Percentiles rank a stretch among this genome's conserved stretches.
Conservation (phyloP, 129 eudicot genomes). For the carrot (Daucus carota) region DH1_v3.0 NC_030385.2:1697501-1698000, state of each 20-base stretch:
- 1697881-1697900: background rate
- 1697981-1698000: background rate
- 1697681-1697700: background rate
- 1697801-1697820: background rate
- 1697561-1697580: slow-evolving; percentile 34
- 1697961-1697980: background rate
- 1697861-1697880: background rate
- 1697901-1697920: background rate
- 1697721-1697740: background rate
- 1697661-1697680: background rate
- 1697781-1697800: background rate
- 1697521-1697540: slow-evolving; percentile 32
- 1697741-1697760: background rate
- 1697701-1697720: background rate
- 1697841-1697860: background rate
- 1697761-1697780: background rate
- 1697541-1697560: slow-evolving; percentile 63
- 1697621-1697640: background rate
- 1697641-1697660: background rate
- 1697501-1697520: slow-evolving; percentile 38
- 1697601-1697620: slow-evolving; percentile 44
- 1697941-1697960: background rate
- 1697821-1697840: background rate
- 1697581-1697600: slow-evolving; percentile 41
- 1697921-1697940: background rate